Evolutionary conservation across 495 filamentous ascomycete genomes (phyloP), one percentile per base, ranked within the genome.

Genomic region (Stereocaulon alpinum): DNA sequence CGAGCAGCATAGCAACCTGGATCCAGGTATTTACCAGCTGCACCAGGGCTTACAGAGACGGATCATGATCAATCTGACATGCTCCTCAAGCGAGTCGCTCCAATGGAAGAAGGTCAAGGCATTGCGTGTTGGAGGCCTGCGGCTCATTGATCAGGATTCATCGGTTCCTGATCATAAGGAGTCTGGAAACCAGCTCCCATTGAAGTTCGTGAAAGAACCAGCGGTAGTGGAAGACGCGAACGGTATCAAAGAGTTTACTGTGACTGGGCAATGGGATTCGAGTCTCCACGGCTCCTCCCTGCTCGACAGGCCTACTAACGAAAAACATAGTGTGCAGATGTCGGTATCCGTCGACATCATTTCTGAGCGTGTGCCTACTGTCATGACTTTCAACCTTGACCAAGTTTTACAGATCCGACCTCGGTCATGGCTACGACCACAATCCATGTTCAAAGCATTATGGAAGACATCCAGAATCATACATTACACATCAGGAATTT

Each of bases 191-290:
- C 88, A 95, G 59, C 82, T 97, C 17, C 72, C 83, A 0, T 74
- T 99, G 29, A 88, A 87, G 67, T 78, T 93, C 37, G 73, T 88
- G 14, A 79, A 84, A 50, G 83, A 86, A 47, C 91, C 93, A 4
- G 77, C 79, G 51, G 80, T 94, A 58, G 85, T 84, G 59, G 80
- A 84, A 43, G 92, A 96, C 71, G 81, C 88, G 6, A 91, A 97
- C 68, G 93, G 93, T 34, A 96, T 92, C 1, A 88, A 86, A n/a
- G 86, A 87, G 68, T 81, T 95, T 53, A 91, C 86, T 2, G 75
- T 97, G 22, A 72, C 85, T 11, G 91, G 87, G 10, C 93, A 97
- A 68, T 99, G 93, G 93, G 94, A 97, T 69, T 97, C 94, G 0
- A 92, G 88, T 66, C 78, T 92, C 60, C 93, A 99, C 68, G 83